Conservation (phyloP, 192 early-diverging fungal species). For the Backusella macrospora region DNA sequence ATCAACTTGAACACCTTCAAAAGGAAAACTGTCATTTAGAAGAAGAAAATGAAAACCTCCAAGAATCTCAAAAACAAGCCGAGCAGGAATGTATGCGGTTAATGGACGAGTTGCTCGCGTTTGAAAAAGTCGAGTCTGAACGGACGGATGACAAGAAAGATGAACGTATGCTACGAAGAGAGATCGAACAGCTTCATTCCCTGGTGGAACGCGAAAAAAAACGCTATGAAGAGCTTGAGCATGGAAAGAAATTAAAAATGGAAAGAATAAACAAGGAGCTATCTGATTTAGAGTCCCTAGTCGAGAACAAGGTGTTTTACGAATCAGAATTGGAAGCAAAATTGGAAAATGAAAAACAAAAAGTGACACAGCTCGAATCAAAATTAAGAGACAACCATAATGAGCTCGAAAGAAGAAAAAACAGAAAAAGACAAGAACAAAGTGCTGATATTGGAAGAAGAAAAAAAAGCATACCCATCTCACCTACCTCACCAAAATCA, state of each 20-base stretch:
- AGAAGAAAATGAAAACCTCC: constrained; percentile 53
- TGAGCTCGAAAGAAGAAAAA: neutral
- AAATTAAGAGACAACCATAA: constrained; percentile 38
- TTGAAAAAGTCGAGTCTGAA: constrained; percentile 47
- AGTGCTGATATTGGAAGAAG: neutral
- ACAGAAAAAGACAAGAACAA: neutral
- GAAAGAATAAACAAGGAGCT: constrained; percentile 67
- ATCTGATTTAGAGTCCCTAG: constrained; percentile 62
- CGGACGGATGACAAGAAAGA: neutral
- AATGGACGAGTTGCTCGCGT: constrained; percentile 73
- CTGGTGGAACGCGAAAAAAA: constrained; percentile 56
- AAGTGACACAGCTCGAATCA: constrained; percentile 43
- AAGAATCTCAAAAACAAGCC: constrained; percentile 64
- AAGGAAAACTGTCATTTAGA: constrained; percentile 46
- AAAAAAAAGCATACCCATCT: neutral
- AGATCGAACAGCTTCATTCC: constrained; percentile 17
- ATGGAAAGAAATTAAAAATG: constrained; percentile 63
- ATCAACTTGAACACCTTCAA: neutral
- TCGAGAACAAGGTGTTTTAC: constrained; percentile 75
- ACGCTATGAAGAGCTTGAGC: constrained; percentile 59
- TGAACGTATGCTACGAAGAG: neutral
- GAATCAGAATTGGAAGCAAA: constrained; percentile 67
- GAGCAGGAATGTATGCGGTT: constrained; percentile 75
- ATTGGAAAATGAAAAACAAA: constrained; percentile 48
- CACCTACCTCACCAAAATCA: neutral